These are phyloP conservation scores for Phialophora verrucosa DNA, from an alignment of 2,329 filamentous ascomycete genomes.

Conservation along the genomic window DNA sequence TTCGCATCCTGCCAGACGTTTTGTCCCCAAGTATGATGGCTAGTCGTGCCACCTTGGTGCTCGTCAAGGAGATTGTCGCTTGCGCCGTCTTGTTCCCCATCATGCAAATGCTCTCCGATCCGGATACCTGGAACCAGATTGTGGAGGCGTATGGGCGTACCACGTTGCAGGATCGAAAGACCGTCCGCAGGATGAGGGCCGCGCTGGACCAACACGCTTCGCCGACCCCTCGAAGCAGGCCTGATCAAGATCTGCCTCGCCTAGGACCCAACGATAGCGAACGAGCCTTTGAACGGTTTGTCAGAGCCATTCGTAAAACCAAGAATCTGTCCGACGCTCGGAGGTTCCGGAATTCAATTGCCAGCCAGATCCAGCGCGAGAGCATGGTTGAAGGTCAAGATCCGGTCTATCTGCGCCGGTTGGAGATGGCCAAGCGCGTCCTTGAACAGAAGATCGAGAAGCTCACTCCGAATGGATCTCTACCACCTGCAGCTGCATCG, in stretches of 20 bases:
- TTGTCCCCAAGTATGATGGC: slow-evolving; percentile 75
- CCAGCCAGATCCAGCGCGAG: slow-evolving; percentile 89
- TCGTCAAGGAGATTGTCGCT: slow-evolving; percentile 88
- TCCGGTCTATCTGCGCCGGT: slow-evolving; percentile 79
- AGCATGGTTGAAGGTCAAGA: slow-evolving; percentile 78
- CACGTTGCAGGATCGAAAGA: slow-evolving; percentile 92
- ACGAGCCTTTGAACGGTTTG: slow-evolving; percentile 91
- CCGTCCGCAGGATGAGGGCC: slow-evolving; percentile 86
- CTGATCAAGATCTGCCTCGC: slow-evolving; percentile 74
- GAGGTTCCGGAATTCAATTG: slow-evolving; percentile 87
- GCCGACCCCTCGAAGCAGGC: slow-evolving; percentile 70
- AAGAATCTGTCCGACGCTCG: slow-evolving; percentile 92
- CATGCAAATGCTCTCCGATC: slow-evolving; percentile 80
- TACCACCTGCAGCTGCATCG: slow-evolving; percentile 40
- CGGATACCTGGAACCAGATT: slow-evolving; percentile 96
- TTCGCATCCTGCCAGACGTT: slow-evolving; percentile 73
- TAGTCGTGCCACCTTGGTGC: slow-evolving; percentile 77
- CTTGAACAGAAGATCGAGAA: slow-evolving; percentile 87
- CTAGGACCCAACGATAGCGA: slow-evolving; percentile 84
- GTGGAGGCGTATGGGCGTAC: slow-evolving; percentile 87
- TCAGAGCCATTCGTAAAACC: slow-evolving; percentile 84
- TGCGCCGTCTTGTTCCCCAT: slow-evolving; percentile 88
- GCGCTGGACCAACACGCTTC: slow-evolving; percentile 93
- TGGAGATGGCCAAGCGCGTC: slow-evolving; percentile 89
- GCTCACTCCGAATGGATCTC: slow-evolving; percentile 68